These are phyloP conservation scores for Aquilaria sinensis DNA, from an alignment of 345 rosid species.

Conservation along the genomic window DNA sequence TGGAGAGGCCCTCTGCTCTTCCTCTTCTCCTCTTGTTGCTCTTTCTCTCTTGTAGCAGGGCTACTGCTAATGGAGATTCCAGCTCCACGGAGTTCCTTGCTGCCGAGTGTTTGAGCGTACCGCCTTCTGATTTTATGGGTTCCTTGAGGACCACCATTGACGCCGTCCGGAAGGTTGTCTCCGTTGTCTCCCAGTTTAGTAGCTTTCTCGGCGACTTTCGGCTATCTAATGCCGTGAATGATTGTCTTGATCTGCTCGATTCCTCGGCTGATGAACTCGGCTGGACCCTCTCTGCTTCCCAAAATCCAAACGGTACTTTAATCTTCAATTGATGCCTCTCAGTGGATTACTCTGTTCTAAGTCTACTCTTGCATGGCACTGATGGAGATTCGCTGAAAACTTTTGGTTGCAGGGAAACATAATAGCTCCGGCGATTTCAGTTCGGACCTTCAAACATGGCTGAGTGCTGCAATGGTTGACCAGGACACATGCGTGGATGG, in stretches of 20 bases:
- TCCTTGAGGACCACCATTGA: constrained; percentile 32
- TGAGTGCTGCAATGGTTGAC: constrained; percentile 72
- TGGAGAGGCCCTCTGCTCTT: neutral
- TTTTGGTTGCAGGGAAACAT: constrained; percentile 40
- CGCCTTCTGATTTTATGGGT: constrained; percentile 30
- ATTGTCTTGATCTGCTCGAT: constrained; percentile 69
- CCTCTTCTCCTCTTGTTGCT: neutral
- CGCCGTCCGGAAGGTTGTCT: constrained; percentile 28
- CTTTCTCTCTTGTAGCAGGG: neutral
- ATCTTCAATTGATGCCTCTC: neutral
- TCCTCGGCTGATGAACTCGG: constrained; percentile 47
- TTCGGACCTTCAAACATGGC: constrained; percentile 68
- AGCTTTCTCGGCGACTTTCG: constrained; percentile 33
- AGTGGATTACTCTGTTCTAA: neutral
- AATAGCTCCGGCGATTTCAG: constrained; percentile 61
- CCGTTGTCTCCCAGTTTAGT: constrained; percentile 27
- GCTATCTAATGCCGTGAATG: constrained; percentile 39
- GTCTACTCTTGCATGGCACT: neutral
- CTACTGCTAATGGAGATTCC: neutral
- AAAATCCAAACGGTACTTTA: constrained; percentile 39
- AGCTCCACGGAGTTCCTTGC: constrained; percentile 7
- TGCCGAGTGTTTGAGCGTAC: constrained; percentile 33
- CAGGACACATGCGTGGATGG: constrained; percentile 86
- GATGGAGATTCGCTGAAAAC: neutral
- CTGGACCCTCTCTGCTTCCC: constrained; percentile 56